Conservation (phyloP, 345 rosid species). For the Angophora floribunda region DNA sequence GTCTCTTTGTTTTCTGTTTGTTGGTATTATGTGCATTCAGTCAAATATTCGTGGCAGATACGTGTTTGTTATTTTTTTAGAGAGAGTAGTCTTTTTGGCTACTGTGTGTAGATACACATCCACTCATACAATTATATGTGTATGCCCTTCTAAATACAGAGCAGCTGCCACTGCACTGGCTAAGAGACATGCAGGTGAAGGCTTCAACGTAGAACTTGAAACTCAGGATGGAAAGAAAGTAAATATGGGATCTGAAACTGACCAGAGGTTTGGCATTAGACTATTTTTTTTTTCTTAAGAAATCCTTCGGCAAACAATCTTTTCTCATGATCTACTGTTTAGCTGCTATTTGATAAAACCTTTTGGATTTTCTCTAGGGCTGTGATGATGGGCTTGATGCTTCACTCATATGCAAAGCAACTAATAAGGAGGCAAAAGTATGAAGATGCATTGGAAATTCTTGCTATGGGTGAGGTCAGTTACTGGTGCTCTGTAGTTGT, state of each 20-base stretch:
- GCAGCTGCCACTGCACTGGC: constrained; percentile 73
- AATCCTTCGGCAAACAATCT: neutral
- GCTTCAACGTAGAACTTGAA: constrained; percentile 75
- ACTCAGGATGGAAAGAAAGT: constrained; percentile 72
- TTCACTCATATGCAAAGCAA: constrained; percentile 70
- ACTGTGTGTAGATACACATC: neutral
- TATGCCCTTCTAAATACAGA: constrained; percentile 19
- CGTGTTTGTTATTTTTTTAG: neutral
- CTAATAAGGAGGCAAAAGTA: constrained; percentile 46
- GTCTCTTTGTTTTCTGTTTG: neutral
- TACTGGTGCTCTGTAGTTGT: neutral
- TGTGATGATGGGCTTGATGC: constrained; percentile 90
- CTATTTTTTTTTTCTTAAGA: neutral
- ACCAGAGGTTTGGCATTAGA: constrained; percentile 42
- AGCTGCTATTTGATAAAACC: neutral
- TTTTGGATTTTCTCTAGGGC: constrained; percentile 36
- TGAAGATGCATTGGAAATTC: constrained; percentile 82
- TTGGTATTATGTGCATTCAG: neutral
- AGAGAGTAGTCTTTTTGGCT: neutral
- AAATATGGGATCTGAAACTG: constrained; percentile 71
- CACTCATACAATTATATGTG: neutral
- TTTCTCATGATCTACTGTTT: neutral
- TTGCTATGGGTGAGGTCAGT: constrained; percentile 86
- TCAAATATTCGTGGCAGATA: no score
- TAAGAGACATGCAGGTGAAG: constrained; percentile 67